These are phyloP conservation scores for Scheffersomyces spartinae DNA, from an alignment of 805 yeast species.

Conservation along the genomic window DNA sequence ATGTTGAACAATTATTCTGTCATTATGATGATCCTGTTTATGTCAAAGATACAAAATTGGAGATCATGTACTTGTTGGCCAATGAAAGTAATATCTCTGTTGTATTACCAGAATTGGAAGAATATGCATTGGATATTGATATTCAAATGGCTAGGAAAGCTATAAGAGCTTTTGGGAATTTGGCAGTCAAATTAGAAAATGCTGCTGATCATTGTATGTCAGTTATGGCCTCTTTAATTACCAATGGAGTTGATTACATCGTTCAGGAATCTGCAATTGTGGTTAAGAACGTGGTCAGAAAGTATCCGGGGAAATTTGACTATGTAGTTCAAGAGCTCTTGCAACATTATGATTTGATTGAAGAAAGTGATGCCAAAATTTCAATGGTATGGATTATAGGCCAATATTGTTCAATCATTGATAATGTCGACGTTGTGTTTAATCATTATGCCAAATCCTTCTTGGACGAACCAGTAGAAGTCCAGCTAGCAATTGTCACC, in stretches of 20 bases:
- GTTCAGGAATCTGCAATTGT: slow-evolving; percentile 75
- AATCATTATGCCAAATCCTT: slow-evolving; percentile 35
- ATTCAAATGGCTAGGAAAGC: slow-evolving; percentile 80
- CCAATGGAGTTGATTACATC: slow-evolving; percentile 59
- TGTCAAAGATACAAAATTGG: slow-evolving; percentile 82
- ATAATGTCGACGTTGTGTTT: slow-evolving; percentile 28
- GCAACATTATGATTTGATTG: slow-evolving; percentile 30
- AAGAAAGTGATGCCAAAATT: slow-evolving; percentile 69
- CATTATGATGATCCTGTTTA: slow-evolving; percentile 78
- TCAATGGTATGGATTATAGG: slow-evolving; percentile 83
- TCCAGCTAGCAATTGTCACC: slow-evolving; percentile 63
- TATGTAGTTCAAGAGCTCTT: slow-evolving; percentile 17
- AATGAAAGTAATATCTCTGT: slow-evolving; percentile 44
- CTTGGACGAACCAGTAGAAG: slow-evolving; percentile 56
- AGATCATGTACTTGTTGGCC: slow-evolving; percentile 73
- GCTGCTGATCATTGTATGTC: slow-evolving; percentile 57
- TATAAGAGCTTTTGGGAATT: slow-evolving; percentile 77
- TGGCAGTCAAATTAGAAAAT: slow-evolving; percentile 63
- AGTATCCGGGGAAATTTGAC: slow-evolving; percentile 52
- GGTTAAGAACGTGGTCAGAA: slow-evolving; percentile 62
- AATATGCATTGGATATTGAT: slow-evolving; percentile 82
- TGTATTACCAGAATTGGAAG: slow-evolving; percentile 67
- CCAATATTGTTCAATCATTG: slow-evolving; percentile 43
- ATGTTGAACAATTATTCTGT: slow-evolving; percentile 74
- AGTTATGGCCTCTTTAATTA: slow-evolving; percentile 44